Evolutionary conservation across 768 basidiomycete species (phyloP), one percentile per base, ranked within the genome.

Genomic region (Lactarius trivialis): DNA sequence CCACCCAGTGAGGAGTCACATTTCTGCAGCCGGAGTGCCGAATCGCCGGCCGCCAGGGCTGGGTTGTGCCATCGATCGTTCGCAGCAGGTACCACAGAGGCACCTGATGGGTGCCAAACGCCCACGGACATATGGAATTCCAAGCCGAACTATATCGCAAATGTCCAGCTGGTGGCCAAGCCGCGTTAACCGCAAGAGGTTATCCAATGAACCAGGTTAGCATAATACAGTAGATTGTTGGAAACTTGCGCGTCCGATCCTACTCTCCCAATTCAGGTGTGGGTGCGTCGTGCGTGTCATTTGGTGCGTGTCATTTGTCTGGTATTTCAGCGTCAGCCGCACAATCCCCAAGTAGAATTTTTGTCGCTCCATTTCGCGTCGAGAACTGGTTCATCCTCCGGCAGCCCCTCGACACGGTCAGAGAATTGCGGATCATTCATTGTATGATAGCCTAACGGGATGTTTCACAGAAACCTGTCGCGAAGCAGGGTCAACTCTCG

Each of bases 41-140:
- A 63, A 58, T 24, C 43, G 21, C 48, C 56, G n/a, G 34, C 12
- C 43, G 52, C 61, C 45, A 48, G 21, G 34, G 28, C 56, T 62
- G 48, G 19, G 28, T 56, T 26, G 39, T 15, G 21, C 32, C 5
- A n/a, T 52, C 56, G 56, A 62, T 62, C 56, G 15, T 14, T 26
- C 19, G 26, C 39, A 6, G 51, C 17, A 55, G 33, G 26, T 43
- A 28, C 60, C 45, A 30, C 36, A 30, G 14, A 36, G 53, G 17
- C 60, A 58, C 39, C 57, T 58, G 57, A 53, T 39, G 55, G 7
- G n/a, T 26, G 19, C 19, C 54, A 53, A 56, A 28, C 58, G 62
- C 58, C 21, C 26, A 33, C 57, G 57, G 62, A 63, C 62, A 63
- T 63, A 63, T 63, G 57, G 62, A 63, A 60, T 63, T 63, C 62